phyloP scores from a whole-genome alignment of 208 protist species.

The Trypanosoma cruzi region DNA sequence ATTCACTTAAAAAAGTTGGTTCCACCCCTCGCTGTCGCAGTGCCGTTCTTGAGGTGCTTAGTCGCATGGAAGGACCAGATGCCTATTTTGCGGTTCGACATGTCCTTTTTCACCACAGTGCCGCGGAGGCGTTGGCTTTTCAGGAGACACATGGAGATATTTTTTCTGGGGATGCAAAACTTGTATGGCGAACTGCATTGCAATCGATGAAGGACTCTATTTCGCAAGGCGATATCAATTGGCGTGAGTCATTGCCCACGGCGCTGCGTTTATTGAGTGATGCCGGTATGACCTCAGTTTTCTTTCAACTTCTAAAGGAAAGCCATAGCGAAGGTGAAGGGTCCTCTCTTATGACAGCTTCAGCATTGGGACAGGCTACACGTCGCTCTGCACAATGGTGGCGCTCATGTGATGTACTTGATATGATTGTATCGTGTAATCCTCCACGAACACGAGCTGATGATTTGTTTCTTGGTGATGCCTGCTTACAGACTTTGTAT shows the following conservation, averaged over 20 bases:
- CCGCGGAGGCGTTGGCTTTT: constrained; percentile 23
- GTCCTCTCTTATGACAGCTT: constrained; percentile 54
- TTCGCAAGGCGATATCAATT: constrained; percentile 36
- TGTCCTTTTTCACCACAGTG: constrained; percentile 41
- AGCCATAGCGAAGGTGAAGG: constrained; percentile 17
- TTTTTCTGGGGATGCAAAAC: constrained; percentile 39
- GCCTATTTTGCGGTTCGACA: constrained; percentile 53
- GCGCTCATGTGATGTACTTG: constrained; percentile 64
- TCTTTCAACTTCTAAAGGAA: constrained; percentile 58
- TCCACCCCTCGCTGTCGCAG: constrained; percentile 16
- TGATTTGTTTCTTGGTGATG: constrained; percentile 51
- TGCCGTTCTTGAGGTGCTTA: constrained; percentile 37
- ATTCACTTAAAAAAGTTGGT: constrained; percentile 31
- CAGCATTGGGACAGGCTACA: constrained; percentile 52
- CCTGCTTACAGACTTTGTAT: constrained; percentile 55
- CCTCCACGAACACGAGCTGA: constrained; percentile 38
- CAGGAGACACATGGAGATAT: constrained; percentile 69
- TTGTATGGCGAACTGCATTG: constrained; percentile 58
- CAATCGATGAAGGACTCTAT: constrained; percentile 34
- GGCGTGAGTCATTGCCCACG: constrained; percentile 46
- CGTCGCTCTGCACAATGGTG: constrained; percentile 60
- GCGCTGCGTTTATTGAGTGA: constrained; percentile 85
- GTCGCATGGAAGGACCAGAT: constrained; percentile 47
- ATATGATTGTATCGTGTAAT: constrained; percentile 46
- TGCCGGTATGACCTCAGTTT: constrained; percentile 46